Base-by-base conservation (phyloP, 2,329 filamentous ascomycete species). In the Alternaria sp. region DNA sequence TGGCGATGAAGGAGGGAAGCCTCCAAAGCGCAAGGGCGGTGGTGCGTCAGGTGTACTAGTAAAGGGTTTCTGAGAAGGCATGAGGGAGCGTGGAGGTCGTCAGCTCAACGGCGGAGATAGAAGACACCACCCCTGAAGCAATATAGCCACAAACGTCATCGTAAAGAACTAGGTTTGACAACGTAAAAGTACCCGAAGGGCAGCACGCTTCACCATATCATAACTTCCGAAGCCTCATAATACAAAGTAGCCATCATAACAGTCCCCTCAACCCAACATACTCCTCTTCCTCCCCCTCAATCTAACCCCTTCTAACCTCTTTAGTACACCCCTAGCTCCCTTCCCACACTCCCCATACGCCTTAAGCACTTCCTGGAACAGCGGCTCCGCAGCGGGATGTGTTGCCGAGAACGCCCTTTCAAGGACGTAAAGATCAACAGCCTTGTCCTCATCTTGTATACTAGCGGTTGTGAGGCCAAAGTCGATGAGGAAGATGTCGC, bases 331-430 rank as follows among this genome's bases (percentile, higher is more conserved):
- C 61, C 83, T 86, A 0, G 92, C 91, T 15, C 91, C 91, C 82
- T 93, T 93, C 32, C 87, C 95, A 44, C 87, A 88, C 68, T 87
- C 85, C 55, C 83, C 86, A 82, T 99, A 99, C 3, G 88, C 90
- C 59, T 86, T 84, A 19, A 98, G 82, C 19, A 97, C 85, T 72
- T 91, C 88, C 30, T 85, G 82, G 70, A 96, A 97, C 67, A 96
- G 83, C 19, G 84, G 84, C 77, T 97, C 93, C 1, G 93, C 93
- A 54, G 90, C 87, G 1, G 96, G 95, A 83, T 99, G 96, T 36
- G 96, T 98, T 75, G 93, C 97, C 21, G 90, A 92, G 84, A 98
- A 98, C 1, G 96, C 96, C 57, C 96, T 85, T 81, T 99, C 96
- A 50, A 99, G 84, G 11, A 99, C 96, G 80, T 99, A 99, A 58